Percentiles rank a stretch among this genome's conserved stretches.
Evolutionary conservation across 2,329 filamentous ascomycete species (phyloP).

Genomic region (Diaporthe sp.): DNA sequence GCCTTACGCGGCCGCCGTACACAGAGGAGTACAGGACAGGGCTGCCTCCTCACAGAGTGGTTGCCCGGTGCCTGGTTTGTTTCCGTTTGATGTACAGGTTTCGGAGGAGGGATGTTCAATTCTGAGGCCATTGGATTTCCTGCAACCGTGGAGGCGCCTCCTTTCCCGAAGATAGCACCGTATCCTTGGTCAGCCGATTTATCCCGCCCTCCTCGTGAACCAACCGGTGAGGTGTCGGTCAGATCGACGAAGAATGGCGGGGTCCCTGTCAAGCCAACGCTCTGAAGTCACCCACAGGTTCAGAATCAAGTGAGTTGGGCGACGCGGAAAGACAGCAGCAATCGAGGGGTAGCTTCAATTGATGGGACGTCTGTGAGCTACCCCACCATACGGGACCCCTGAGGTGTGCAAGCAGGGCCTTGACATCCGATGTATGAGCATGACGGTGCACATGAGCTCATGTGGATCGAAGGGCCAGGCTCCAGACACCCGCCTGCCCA

Average conservation of each 20-base stretch:
- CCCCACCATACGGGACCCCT: slow-evolving; percentile 34
- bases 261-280: background rate
- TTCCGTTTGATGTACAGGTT: slow-evolving; percentile 30
- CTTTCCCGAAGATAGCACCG: slow-evolving; percentile 18
- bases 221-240: background rate
- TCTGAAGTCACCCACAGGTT: background rate
- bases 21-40: slow-evolving; percentile 29
- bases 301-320: slow-evolving; percentile 18
- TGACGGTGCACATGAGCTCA: slow-evolving; percentile 27
- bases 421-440: slow-evolving; percentile 9
- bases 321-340: slow-evolving; percentile 3
- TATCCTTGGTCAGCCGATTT: background rate
- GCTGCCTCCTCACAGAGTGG: slow-evolving; percentile 31
- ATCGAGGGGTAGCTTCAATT: slow-evolving; percentile 38
- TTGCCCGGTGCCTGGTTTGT: slow-evolving; percentile 32
- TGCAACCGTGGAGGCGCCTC: background rate
- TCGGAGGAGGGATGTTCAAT: slow-evolving; percentile 28
- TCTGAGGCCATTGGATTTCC: slow-evolving; percentile 33
- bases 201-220: background rate
- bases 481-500: slow-evolving; percentile 17
- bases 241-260: background rate
- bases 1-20: slow-evolving; percentile 36
- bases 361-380: background rate
- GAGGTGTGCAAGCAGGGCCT: slow-evolving; percentile 22
- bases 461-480: slow-evolving; percentile 24